These are phyloP conservation scores for Gossypium australe DNA, from an alignment of 345 rosid species.

Conservation along the genomic window DNA sequence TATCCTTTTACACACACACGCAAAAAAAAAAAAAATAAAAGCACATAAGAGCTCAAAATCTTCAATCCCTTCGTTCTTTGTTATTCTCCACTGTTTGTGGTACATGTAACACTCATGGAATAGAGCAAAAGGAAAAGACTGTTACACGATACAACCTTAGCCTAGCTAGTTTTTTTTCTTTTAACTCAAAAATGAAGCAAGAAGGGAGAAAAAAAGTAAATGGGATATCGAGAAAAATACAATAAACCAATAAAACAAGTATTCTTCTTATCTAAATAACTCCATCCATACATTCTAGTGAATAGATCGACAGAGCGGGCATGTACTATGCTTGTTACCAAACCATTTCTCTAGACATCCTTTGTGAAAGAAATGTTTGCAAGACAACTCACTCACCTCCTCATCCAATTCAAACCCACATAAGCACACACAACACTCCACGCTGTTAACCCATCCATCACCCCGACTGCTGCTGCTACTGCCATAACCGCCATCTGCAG, in stretches of 20 bases:
- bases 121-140: background rate
- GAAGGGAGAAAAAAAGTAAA: background rate
- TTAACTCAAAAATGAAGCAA: conserved; percentile 12
- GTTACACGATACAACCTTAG: background rate
- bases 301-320: conserved; percentile 79
- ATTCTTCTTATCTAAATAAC: background rate
- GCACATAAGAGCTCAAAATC: background rate
- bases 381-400: conserved; percentile 74
- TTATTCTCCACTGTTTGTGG: conserved; percentile 1
- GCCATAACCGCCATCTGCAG: background rate
- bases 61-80: conserved; percentile 18
- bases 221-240: background rate
- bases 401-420: conserved; percentile 67
- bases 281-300: conserved; percentile 14
- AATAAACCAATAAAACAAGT: background rate
- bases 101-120: conserved; percentile 9
- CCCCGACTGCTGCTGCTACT: background rate
- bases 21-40: too few relatives aligned
- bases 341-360: conserved; percentile 74
- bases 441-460: background rate
- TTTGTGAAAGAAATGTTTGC: conserved; percentile 88
- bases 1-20: too few relatives aligned
- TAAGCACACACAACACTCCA: conserved; percentile 74
- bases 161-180: background rate
- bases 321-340: conserved; percentile 45